Conservation (phyloP, 2,329 filamentous ascomycete species). For the Ambrosiella beaveri region DNA sequence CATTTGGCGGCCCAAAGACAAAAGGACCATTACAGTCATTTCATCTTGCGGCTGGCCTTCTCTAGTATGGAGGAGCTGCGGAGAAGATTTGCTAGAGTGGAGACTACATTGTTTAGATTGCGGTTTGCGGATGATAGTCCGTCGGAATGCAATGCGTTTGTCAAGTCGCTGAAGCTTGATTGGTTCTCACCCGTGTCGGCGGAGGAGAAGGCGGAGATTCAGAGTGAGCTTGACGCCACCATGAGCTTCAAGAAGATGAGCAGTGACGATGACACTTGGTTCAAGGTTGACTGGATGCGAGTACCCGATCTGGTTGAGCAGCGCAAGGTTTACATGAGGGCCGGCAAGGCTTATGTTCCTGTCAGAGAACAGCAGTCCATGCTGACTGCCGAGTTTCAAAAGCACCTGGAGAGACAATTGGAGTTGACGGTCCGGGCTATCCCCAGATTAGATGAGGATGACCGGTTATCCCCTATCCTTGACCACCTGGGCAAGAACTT, state of each 20-base stretch:
- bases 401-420: constrained; percentile 60
- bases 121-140: constrained; percentile 62
- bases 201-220: constrained; percentile 53
- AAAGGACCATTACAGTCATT: constrained; percentile 96
- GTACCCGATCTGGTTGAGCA: constrained; percentile 81
- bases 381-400: constrained; percentile 73
- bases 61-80: constrained; percentile 80
- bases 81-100: constrained; percentile 67
- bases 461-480: constrained; percentile 55
- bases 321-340: constrained; percentile 57
- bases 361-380: constrained; percentile 73
- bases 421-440: constrained; percentile 85
- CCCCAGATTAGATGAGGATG: constrained; percentile 87
- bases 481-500: constrained; percentile 88
- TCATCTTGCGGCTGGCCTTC: constrained; percentile 87
- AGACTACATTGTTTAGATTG: constrained; percentile 76
- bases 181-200: constrained; percentile 81
- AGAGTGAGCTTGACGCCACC: constrained; percentile 35
- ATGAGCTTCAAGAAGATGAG: constrained; percentile 21
- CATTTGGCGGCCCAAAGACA: constrained; percentile 57
- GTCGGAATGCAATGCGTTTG: constrained; percentile 57
- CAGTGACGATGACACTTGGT: constrained; percentile 70
- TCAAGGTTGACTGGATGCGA: constrained; percentile 90
- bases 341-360: constrained; percentile 81
- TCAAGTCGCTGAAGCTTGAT: constrained; percentile 58